Percentiles rank a stretch among this genome's conserved stretches.
Evolutionary conservation across 345 rosid species (phyloP).

Genomic region (Citrus australasica): DNA sequence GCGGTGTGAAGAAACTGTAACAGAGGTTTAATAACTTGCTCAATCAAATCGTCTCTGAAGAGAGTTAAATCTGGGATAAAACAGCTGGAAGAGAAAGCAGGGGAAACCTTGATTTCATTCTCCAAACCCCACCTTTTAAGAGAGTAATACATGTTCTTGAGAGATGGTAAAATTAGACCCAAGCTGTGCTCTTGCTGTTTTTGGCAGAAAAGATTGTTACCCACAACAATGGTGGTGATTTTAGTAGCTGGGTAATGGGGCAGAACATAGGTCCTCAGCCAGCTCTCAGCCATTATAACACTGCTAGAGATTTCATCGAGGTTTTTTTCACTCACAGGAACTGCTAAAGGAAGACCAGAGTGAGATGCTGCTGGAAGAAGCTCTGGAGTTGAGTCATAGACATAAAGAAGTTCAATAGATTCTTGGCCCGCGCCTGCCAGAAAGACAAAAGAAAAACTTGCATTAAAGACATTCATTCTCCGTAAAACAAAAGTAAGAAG

Average conservation of each 20-base stretch:
- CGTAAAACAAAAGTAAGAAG: not conserved
- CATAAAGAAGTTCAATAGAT: constrained; percentile 35
- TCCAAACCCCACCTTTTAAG: constrained; percentile 76
- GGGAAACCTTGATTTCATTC: constrained; percentile 57
- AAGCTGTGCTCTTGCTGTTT: constrained; percentile 31
- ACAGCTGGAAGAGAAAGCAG: constrained; percentile 44
- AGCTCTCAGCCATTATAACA: constrained; percentile 60
- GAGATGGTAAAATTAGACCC: constrained; percentile 39
- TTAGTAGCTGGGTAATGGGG: constrained; percentile 59
- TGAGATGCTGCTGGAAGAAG: constrained; percentile 26
- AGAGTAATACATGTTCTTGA: constrained; percentile 59
- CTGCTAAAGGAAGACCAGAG: constrained; percentile 37
- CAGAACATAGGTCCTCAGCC: constrained; percentile 64
- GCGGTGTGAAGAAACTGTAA: constrained; percentile 35
- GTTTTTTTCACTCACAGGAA: constrained; percentile 40
- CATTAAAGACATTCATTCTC: not conserved
- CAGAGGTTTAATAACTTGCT: constrained; percentile 32
- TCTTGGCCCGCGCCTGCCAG: constrained; percentile 57
- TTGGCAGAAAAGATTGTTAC: constrained; percentile 35
- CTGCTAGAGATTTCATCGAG: constrained; percentile 51
- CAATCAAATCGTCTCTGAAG: constrained; percentile 17
- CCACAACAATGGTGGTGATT: constrained; percentile 65
- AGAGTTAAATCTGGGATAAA: constrained; percentile 19
- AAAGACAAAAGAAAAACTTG: not conserved
- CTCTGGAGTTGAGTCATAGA: constrained; percentile 25